Conservation (phyloP, 345 rosid genomes). For the Eucalyptus regnans region DNA sequence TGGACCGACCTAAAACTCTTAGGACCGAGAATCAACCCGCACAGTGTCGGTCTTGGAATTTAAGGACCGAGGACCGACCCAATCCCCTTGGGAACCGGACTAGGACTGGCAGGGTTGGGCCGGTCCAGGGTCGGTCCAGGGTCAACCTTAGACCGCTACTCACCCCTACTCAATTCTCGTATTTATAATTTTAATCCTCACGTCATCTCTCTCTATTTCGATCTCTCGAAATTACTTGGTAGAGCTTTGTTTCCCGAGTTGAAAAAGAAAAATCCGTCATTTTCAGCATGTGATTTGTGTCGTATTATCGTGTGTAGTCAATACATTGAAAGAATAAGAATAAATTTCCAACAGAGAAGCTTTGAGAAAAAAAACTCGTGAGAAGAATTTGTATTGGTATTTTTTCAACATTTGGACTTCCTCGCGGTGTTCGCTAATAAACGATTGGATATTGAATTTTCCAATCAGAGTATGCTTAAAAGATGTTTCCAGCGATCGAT, state of each 20-base stretch:
- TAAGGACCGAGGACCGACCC: no score
- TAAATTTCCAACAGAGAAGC: no score
- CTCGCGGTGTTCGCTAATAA: no score
- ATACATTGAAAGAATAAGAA: background rate
- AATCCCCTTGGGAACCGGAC: no score
- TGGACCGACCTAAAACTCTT: no score
- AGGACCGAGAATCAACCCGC: no score
- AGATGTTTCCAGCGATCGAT: no score
- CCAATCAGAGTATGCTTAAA: rapidly evolving
- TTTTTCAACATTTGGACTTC: background rate
- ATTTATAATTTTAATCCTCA: background rate
- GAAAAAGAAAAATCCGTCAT: background rate
- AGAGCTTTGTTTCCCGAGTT: background rate
- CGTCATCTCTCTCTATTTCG: background rate
- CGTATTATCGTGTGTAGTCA: background rate
- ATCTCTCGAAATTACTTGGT: background rate
- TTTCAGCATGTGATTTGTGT: background rate
- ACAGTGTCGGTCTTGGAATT: no score
- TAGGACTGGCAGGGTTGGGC: no score
- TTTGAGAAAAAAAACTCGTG: background rate
- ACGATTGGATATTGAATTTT: no score
- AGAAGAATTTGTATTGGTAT: background rate
- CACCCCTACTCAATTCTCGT: background rate
- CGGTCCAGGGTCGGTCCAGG: no score
- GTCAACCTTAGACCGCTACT: no score